Conservation (phyloP, 495 filamentous ascomycete genomes). For the Aspergillus indologenus region DNA sequence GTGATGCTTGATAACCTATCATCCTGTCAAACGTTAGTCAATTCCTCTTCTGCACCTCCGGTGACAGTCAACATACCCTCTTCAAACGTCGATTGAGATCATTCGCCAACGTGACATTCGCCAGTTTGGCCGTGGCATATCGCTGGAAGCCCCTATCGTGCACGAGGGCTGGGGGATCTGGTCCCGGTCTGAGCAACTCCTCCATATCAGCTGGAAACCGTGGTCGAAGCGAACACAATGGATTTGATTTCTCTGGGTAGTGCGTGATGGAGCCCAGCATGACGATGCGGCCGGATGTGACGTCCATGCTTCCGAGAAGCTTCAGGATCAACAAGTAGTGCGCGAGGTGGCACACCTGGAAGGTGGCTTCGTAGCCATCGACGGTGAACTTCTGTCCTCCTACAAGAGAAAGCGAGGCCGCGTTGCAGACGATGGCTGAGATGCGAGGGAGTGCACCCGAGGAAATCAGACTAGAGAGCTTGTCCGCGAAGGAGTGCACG, state of each 20-base stretch:
- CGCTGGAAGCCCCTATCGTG: conserved; percentile 40
- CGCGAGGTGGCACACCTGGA: conserved; percentile 44
- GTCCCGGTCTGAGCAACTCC: conserved; percentile 24
- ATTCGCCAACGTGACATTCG: conserved; percentile 40
- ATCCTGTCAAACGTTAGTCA: conserved; percentile 9
- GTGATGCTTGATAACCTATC: conserved; percentile 21
- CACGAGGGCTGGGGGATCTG: conserved; percentile 23
- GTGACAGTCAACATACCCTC: conserved; percentile 9
- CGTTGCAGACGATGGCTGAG: conserved; percentile 44
- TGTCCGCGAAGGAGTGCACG: no score
- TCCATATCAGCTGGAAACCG: conserved; percentile 23
- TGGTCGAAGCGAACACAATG: conserved; percentile 29
- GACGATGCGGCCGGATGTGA: conserved; percentile 34
- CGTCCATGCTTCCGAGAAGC: conserved; percentile 40
- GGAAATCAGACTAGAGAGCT: no score
- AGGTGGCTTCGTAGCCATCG: conserved; percentile 43
- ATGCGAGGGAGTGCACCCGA: conserved; percentile 34
- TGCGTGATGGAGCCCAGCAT: conserved; percentile 41
- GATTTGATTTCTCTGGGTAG: conserved; percentile 37
- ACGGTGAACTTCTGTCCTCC: conserved; percentile 32
- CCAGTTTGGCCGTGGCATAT: conserved; percentile 46
- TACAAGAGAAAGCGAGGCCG: conserved; percentile 41
- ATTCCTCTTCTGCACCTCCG: not conserved
- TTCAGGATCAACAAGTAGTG: conserved; percentile 43
- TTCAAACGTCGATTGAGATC: conserved; percentile 41